Base-by-base conservation (phyloP, 306 rosid genomes). In the Coriaria nepalensis region DNA sequence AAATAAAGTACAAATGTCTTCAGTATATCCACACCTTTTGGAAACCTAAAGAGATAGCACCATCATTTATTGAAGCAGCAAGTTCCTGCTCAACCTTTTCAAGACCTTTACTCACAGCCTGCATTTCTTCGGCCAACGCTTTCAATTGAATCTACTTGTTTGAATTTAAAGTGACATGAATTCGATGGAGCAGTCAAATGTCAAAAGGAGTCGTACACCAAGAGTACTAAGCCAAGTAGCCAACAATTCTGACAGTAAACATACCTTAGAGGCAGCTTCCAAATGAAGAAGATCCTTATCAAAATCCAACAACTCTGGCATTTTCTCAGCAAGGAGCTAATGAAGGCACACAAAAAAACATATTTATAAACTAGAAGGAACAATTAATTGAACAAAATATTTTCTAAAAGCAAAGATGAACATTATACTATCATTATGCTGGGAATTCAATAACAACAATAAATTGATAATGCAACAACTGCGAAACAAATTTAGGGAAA, bases 51-150 rank as follows among this genome's bases (percentile, higher is more conserved):
- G 95, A 90, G 69, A 90, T 63, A 48, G 61, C 73, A 49, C 97
- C 97, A 57, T 90, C 97, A 59, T 71, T 73, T 68, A 76, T 95
- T 52, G 97, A 79, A 65, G 84, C 77, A 63, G 84, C 43, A 13
- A 90, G 93, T 72, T 90, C 97, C 60, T 84, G 86, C 82, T 84
- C 97, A 65, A 90, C 95, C 64, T 90, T 90, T 68, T 90, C 97
- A 33, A 90, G 79, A 66, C 97, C 97, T 79, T 81, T 90, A 65
- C 87, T 86, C 65, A 90, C 97, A 10, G 97, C 95, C 77, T 90
- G 97, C 97, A 90, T 90, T 73, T 90, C 97, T 73, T 90, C 97
- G 62, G 97, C 97, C 73, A 90, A 77, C 59, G 79, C 90, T 75
- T 90, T 90, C 62, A 90, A 76, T 72, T 78, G 97, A 74, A 84